phyloP scores from a whole-genome alignment of 306 rosid species.

The Myrica gale region DNA sequence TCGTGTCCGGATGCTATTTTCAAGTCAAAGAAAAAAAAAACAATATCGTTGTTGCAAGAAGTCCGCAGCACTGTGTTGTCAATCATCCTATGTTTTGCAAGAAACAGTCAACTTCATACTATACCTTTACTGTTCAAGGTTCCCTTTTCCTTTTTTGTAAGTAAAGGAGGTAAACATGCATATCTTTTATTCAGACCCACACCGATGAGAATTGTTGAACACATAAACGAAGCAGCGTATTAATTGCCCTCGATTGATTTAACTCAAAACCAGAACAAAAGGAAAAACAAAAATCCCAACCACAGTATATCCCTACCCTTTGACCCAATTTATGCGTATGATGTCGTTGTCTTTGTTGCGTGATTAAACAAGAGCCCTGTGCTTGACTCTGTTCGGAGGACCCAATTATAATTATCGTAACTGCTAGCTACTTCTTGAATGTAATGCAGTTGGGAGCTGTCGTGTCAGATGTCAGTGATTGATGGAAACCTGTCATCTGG shows the following conservation, averaged over 20 bases:
- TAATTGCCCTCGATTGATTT: too few relatives aligned
- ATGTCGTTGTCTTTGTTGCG: slow-evolving; percentile 13
- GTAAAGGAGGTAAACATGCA: background rate
- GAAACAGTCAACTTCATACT: slow-evolving; percentile 7
- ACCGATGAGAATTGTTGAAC: too few relatives aligned
- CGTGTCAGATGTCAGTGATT: slow-evolving; percentile 13
- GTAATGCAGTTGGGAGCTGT: slow-evolving; percentile 32
- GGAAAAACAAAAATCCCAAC: too few relatives aligned
- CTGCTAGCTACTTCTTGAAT: slow-evolving; percentile 45
- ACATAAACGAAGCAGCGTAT: too few relatives aligned
- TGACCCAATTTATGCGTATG: background rate
- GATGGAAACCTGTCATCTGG: slow-evolving; percentile 25
- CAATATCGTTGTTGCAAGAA: background rate
- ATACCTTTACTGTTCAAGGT: background rate
- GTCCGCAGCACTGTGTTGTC: background rate
- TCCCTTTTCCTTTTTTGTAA: background rate
- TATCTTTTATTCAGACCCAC: too few relatives aligned
- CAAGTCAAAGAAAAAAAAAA: slow-evolving; percentile 17
- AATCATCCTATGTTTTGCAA: background rate
- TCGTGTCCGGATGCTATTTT: slow-evolving; percentile 11
- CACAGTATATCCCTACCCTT: background rate
- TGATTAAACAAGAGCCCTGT: slow-evolving; percentile 13
- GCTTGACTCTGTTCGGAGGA: background rate
- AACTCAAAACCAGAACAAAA: too few relatives aligned
- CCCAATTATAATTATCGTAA: slow-evolving; percentile 30